These are phyloP conservation scores for Calonectria henricotiae DNA, from an alignment of 2,329 filamentous ascomycete genomes.

Conservation along the genomic window DNA sequence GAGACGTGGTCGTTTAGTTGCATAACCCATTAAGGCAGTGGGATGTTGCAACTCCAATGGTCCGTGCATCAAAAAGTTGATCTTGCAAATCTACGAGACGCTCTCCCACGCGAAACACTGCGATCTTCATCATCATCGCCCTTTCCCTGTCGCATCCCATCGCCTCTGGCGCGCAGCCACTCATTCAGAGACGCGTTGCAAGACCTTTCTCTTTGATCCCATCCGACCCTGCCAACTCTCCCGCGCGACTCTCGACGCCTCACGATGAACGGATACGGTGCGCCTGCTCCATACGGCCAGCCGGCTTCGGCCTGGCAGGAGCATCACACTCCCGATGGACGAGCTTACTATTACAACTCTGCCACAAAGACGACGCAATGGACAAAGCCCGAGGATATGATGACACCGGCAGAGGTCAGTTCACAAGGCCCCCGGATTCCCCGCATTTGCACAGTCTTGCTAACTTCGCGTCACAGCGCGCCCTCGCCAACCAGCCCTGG, in stretches of 20 bases:
- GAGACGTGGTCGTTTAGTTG: conserved; percentile 47
- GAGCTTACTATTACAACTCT: conserved; percentile 92
- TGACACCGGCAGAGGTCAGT: conserved; percentile 84
- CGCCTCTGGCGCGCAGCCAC: conserved; percentile 24
- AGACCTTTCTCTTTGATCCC: background rate
- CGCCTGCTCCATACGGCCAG: conserved; percentile 65
- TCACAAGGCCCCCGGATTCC: background rate
- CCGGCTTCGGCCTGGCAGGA: conserved; percentile 82
- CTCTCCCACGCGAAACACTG: conserved; percentile 36
- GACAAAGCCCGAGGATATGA: conserved; percentile 92
- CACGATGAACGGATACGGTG: conserved; percentile 74
- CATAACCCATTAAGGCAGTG: conserved; percentile 31
- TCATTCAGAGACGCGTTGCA: conserved; percentile 34
- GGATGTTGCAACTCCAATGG: conserved; percentile 37
- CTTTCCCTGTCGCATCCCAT: conserved; percentile 28
- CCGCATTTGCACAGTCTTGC: conserved; percentile 24
- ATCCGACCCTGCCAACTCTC: background rate
- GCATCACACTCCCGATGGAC: conserved; percentile 85
- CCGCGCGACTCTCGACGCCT: conserved; percentile 17
- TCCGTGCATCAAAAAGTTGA: conserved; percentile 51
- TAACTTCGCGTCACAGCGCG: conserved; percentile 71
- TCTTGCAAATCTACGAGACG: conserved; percentile 35
- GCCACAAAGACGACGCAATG: conserved; percentile 92
- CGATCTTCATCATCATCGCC: conserved; percentile 38
- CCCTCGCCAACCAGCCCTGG: conserved; percentile 88